A percentile compares a stretch with the other conserved stretches of the same genome.
These are phyloP conservation scores for Danielia oregonensis DNA, from an alignment of 805 yeast genomes.

Conservation along the genomic window DNA sequence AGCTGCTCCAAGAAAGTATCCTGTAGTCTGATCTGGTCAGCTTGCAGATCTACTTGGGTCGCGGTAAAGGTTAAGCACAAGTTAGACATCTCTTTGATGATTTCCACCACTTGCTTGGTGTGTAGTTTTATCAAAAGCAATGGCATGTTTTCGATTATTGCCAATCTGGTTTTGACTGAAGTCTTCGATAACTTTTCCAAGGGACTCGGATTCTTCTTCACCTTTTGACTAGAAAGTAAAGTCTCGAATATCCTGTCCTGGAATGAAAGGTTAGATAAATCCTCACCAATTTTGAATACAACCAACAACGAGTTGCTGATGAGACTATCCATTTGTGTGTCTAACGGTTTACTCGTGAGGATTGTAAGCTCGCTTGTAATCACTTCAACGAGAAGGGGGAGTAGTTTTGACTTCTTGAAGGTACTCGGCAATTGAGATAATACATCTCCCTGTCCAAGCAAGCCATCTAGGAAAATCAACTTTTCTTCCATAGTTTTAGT, in stretches of 20 bases:
- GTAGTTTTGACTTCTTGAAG: constrained; percentile 62
- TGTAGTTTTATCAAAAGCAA: constrained; percentile 48
- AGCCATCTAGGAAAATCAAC: constrained; percentile 61
- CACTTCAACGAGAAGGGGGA: constrained; percentile 62
- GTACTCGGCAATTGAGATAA: constrained; percentile 34
- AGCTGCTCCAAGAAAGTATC: constrained; percentile 48
- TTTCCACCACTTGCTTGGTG: constrained; percentile 47
- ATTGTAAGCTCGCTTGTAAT: constrained; percentile 38
- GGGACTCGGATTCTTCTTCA: constrained; percentile 17
- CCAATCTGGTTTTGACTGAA: constrained; percentile 30
- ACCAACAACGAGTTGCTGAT: constrained; percentile 49
- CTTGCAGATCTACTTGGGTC: constrained; percentile 24
- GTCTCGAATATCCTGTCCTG: constrained; percentile 61
- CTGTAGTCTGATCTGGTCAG: constrained; percentile 42
- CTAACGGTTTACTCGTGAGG: constrained; percentile 15
- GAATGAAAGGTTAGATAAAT: constrained; percentile 73
- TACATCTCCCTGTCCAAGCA: constrained; percentile 34
- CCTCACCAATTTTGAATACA: constrained; percentile 58
- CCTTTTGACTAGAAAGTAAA: constrained; percentile 24
- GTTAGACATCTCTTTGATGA: constrained; percentile 43
- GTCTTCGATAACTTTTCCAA: constrained; percentile 26
- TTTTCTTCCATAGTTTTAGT: constrained; percentile 70
- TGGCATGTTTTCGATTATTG: constrained; percentile 42
- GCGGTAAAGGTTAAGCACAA: constrained; percentile 24
- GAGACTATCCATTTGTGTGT: constrained; percentile 32